phyloP scores from a whole-genome alignment of 1,284 basidiomycete species.

The Papiliotrema flavescens region DNA sequence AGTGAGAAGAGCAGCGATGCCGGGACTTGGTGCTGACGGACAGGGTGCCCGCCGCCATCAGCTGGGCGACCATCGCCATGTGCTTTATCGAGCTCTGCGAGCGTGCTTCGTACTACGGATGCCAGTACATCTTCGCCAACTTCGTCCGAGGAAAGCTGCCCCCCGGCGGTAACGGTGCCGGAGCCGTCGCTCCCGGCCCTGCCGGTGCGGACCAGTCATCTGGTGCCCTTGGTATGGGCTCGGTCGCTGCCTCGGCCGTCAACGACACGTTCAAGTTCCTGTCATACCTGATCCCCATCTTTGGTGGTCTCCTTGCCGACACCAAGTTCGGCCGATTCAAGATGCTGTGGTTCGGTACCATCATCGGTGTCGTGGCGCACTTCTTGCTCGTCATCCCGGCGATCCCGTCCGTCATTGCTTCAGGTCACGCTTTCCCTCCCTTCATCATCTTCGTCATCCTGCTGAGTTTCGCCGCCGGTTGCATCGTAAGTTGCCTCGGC shows the following conservation, averaged over 20 bases:
- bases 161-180: slow-evolving; percentile 58
- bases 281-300: slow-evolving; percentile 38
- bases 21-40: slow-evolving; percentile 54
- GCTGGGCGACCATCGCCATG: slow-evolving; percentile 36
- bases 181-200: slow-evolving; percentile 66
- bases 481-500: slow-evolving; percentile 48
- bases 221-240: slow-evolving; percentile 50
- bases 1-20: no score
- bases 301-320: slow-evolving; percentile 62
- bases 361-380: slow-evolving; percentile 40
- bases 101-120: slow-evolving; percentile 40
- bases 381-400: slow-evolving; percentile 42
- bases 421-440: slow-evolving; percentile 25
- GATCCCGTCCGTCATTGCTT: slow-evolving; percentile 41
- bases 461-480: slow-evolving; percentile 44
- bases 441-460: slow-evolving; percentile 48
- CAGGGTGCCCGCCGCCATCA: slow-evolving; percentile 46
- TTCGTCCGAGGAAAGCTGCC: slow-evolving; percentile 55
- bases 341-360: slow-evolving; percentile 57
- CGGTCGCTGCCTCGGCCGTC: slow-evolving; percentile 26
- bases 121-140: slow-evolving; percentile 22
- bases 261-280: slow-evolving; percentile 35
- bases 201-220: slow-evolving; percentile 57
- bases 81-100: slow-evolving; percentile 47
- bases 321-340: slow-evolving; percentile 70